Evolutionary conservation across 306 rosid genomes (phyloP).

Genomic region (Quercus alba): DNA sequence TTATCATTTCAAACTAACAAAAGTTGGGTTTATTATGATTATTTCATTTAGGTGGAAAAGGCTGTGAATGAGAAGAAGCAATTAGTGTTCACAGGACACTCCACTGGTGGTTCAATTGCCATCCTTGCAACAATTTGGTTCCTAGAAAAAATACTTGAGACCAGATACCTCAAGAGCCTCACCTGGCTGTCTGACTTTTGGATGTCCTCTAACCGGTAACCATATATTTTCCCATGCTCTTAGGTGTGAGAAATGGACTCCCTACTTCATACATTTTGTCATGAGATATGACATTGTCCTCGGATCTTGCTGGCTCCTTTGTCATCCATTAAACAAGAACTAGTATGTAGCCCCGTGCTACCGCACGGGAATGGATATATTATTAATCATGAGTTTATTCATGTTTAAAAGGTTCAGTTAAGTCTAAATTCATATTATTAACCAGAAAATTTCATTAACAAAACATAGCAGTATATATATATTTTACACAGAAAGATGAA

Average conservation of each 20-base stretch:
- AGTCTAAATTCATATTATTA: too few relatives aligned
- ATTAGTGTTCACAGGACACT: conserved; percentile 74
- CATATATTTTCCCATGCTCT: conserved; percentile 74
- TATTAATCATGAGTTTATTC: too few relatives aligned
- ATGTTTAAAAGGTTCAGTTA: too few relatives aligned
- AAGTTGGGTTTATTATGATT: too few relatives aligned
- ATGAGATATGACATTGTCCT: conserved; percentile 49
- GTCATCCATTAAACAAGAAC: conserved; percentile 27
- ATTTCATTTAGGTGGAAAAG: conserved; percentile 39
- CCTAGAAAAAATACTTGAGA: conserved; percentile 31
- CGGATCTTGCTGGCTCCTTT: conserved; percentile 63
- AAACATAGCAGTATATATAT: too few relatives aligned
- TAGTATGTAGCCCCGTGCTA: too few relatives aligned
- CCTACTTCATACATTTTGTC: conserved; percentile 55
- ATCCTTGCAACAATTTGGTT: conserved; percentile 62
- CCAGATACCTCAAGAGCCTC: neutral
- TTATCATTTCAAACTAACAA: too few relatives aligned
- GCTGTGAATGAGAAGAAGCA: conserved; percentile 24
- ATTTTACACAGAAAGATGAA: too few relatives aligned
- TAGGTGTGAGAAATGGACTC: too few relatives aligned
- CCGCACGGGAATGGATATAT: too few relatives aligned
- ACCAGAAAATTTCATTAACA: too few relatives aligned
- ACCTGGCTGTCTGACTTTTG: conserved; percentile 60
- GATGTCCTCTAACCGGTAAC: conserved; percentile 69
- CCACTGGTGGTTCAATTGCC: conserved; percentile 65